Evolutionary conservation across 2,329 filamentous ascomycete species (phyloP).

Genomic region (Sporothrix globosa): DNA sequence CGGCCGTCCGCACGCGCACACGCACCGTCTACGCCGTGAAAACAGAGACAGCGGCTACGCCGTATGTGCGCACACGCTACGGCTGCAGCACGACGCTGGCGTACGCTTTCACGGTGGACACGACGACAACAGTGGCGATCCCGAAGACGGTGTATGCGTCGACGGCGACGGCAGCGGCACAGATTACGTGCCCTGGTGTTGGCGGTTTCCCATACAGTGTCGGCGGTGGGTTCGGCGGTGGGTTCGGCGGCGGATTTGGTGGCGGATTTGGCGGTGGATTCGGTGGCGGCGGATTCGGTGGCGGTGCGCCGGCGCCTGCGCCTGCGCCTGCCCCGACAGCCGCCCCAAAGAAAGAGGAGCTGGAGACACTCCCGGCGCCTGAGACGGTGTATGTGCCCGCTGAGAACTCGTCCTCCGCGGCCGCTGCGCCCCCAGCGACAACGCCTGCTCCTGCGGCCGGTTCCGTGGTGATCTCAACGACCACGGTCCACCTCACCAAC

Average conservation of each 20-base stretch:
- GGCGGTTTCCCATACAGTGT: constrained; percentile 35
- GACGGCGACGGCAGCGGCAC: constrained; percentile 34
- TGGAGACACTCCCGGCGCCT: constrained; percentile 6
- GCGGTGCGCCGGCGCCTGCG: background rate
- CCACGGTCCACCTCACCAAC: constrained; percentile 42
- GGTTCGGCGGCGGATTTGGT: constrained; percentile 36
- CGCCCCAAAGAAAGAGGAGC: background rate
- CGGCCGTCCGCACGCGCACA: constrained; percentile 30
- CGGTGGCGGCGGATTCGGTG: background rate
- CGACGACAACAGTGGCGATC: constrained; percentile 33
- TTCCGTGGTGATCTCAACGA: constrained; percentile 40
- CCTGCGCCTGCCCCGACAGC: background rate
- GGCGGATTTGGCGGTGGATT: background rate
- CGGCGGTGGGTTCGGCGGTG: constrained; percentile 28
- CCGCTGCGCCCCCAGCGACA: background rate
- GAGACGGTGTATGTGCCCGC: constrained; percentile 15
- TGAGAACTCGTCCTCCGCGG: background rate
- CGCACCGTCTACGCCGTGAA: constrained; percentile 34
- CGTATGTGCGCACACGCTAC: constrained; percentile 33
- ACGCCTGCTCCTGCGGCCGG: background rate
- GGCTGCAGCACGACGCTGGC: constrained; percentile 34
- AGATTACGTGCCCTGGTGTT: constrained; percentile 31
- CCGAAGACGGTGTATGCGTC: constrained; percentile 28
- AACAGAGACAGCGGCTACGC: constrained; percentile 33
- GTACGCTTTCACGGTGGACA: constrained; percentile 34